Conservation (phyloP, 2,329 filamentous ascomycete species). For the Colletotrichum lupini region DNA sequence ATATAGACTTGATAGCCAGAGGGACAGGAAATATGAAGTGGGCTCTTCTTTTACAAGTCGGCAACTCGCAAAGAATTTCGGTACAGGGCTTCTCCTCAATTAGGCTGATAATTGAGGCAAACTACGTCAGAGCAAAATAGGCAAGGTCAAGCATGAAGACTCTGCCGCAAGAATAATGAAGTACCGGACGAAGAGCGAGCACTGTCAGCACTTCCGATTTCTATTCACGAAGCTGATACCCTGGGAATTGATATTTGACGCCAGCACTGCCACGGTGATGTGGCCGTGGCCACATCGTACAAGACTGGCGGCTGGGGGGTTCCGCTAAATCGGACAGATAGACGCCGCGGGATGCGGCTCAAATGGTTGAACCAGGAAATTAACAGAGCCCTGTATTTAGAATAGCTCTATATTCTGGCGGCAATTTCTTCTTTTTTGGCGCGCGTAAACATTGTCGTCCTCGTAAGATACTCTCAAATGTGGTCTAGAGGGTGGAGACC, state of each 20-base stretch:
- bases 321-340: not conserved
- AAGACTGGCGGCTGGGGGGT: not conserved
- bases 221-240: not conserved
- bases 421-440: not conserved
- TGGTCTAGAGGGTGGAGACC: not conserved
- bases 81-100: too few relatives aligned
- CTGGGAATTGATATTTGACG: not conserved
- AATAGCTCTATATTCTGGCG: not conserved
- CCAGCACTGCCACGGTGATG: not conserved
- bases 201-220: too few relatives aligned
- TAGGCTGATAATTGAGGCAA: too few relatives aligned
- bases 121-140: too few relatives aligned
- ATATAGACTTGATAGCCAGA: too few relatives aligned
- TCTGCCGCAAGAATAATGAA: too few relatives aligned
- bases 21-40: too few relatives aligned
- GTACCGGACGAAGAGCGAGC: too few relatives aligned
- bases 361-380: not conserved
- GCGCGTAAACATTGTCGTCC: not conserved
- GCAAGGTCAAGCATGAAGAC: too few relatives aligned
- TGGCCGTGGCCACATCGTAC: not conserved
- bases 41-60: too few relatives aligned
- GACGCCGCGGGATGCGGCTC: not conserved
- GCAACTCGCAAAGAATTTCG: too few relatives aligned
- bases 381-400: not conserved
- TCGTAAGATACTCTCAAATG: not conserved